Evolutionary conservation across 2,329 filamentous ascomycete genomes (phyloP).

Genomic region (Phaeoacremonium minimum): DNA sequence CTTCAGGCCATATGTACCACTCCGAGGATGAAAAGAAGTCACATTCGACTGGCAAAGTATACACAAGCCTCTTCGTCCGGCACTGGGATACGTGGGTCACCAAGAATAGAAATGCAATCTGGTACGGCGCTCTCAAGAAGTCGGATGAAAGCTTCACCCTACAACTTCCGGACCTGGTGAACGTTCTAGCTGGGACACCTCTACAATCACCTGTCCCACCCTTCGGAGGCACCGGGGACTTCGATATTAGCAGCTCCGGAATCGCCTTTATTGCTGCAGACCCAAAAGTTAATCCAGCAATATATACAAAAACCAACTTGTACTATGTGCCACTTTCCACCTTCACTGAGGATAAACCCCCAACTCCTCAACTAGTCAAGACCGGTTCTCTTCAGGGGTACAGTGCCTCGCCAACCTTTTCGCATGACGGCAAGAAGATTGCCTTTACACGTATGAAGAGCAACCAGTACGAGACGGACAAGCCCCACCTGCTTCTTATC

Average conservation of each 20-base stretch:
- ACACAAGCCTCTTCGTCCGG: slow-evolving; percentile 70
- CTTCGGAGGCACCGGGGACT: slow-evolving; percentile 78
- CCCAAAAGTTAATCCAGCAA: slow-evolving; percentile 63
- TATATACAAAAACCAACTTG: slow-evolving; percentile 77
- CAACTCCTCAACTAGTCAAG: slow-evolving; percentile 46
- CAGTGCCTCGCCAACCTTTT: slow-evolving; percentile 65
- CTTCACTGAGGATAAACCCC: slow-evolving; percentile 50
- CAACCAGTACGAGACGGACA: slow-evolving; percentile 77
- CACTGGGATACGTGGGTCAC: slow-evolving; percentile 80
- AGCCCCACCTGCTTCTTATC: slow-evolving; percentile 62
- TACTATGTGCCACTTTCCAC: slow-evolving; percentile 65
- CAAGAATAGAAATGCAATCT: slow-evolving; percentile 67
- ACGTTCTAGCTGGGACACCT: slow-evolving; percentile 56
- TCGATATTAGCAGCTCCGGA: slow-evolving; percentile 64
- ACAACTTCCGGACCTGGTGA: slow-evolving; percentile 45
- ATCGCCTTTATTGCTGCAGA: slow-evolving; percentile 75
- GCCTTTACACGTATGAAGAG: slow-evolving; percentile 77
- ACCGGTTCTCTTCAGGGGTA: slow-evolving; percentile 61
- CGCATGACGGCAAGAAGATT: slow-evolving; percentile 63
- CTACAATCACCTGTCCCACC: slow-evolving; percentile 68
- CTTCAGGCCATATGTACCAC: slow-evolving; percentile 67
- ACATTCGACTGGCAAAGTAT: slow-evolving; percentile 63
- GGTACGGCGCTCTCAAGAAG: slow-evolving; percentile 60
- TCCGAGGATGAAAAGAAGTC: slow-evolving; percentile 55
- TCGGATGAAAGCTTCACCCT: slow-evolving; percentile 35